A percentile compares a stretch with the other conserved stretches of the same genome.
Conservation (phyloP, 306 rosid species). For the Inga oerstediana region DNA sequence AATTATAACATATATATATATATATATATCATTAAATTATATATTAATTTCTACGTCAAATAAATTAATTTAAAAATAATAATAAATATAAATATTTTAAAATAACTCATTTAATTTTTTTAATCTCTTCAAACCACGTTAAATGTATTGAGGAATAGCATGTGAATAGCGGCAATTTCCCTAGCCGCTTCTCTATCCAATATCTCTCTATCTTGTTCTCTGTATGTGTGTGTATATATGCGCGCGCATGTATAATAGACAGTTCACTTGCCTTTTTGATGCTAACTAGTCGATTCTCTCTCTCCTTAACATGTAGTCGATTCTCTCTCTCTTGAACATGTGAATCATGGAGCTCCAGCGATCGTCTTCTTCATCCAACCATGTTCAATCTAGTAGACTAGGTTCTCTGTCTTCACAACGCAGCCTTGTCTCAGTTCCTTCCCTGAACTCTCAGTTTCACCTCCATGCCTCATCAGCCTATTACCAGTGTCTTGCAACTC, state of each 20-base stretch:
- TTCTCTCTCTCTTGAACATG: constrained; percentile 25
- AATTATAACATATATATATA: too few relatives aligned
- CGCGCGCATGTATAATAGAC: neutral
- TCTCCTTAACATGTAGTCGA: constrained; percentile 28
- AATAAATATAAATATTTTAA: too few relatives aligned
- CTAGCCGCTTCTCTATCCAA: neutral
- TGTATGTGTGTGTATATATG: too few relatives aligned
- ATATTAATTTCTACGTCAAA: too few relatives aligned
- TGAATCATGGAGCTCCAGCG: constrained; percentile 63
- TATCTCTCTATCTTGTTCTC: neutral
- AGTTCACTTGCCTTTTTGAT: constrained; percentile 17
- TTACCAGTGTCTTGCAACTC: constrained; percentile 62
- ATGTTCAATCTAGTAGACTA: constrained; percentile 12
- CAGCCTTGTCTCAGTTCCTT: constrained; percentile 45
- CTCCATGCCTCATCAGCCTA: constrained; percentile 17
- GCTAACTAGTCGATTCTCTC: constrained; percentile 19
- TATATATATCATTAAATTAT: too few relatives aligned
- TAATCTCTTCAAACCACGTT: too few relatives aligned
- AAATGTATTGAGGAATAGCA: too few relatives aligned
- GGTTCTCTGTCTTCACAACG: constrained; percentile 50
- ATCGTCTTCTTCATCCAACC: constrained; percentile 36
- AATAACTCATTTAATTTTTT: too few relatives aligned
- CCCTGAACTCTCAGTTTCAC: constrained; percentile 17
- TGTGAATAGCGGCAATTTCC: neutral
- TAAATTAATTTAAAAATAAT: too few relatives aligned